Conservation (phyloP, 148 eudicot genomes). For the Amaranthus cruentus region DNA sequence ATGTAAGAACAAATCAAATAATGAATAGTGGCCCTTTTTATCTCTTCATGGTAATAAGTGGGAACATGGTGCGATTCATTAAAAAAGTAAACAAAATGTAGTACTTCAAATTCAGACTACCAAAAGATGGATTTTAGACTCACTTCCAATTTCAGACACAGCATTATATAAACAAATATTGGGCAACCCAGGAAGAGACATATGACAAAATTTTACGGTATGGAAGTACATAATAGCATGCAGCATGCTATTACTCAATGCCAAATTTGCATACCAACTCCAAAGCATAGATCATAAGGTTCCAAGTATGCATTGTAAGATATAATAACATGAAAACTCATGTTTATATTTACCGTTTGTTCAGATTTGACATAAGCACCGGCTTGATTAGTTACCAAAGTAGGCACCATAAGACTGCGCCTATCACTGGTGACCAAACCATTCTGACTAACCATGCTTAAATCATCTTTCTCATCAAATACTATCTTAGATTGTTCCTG, state of each 20-base stretch:
- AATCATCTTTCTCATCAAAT: slow-evolving; percentile 11
- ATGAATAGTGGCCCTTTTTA: too few relatives aligned
- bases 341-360: slow-evolving; percentile 8
- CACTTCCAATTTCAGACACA: too few relatives aligned
- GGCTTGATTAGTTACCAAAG: slow-evolving; percentile 15
- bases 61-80: too few relatives aligned
- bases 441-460: slow-evolving; percentile 22
- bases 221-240: neutral
- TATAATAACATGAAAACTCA: neutral
- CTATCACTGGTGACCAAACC: slow-evolving; percentile 11
- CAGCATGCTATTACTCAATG: neutral
- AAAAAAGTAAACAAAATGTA: too few relatives aligned
- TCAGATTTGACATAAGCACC: slow-evolving; percentile 6
- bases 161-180: neutral
- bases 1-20: too few relatives aligned
- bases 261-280: neutral
- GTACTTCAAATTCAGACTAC: too few relatives aligned
- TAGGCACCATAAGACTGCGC: slow-evolving; percentile 18
- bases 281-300: neutral
- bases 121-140: too few relatives aligned
- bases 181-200: neutral
- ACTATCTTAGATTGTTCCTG: slow-evolving; percentile 9
- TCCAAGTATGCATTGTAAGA: neutral
- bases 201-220: neutral
- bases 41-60: too few relatives aligned